Percentiles rank a stretch among this genome's conserved stretches.
These are phyloP conservation scores for Apiotrichum domesticum DNA, from an alignment of 1,284 basidiomycete genomes.

Conservation along the genomic window DNA sequence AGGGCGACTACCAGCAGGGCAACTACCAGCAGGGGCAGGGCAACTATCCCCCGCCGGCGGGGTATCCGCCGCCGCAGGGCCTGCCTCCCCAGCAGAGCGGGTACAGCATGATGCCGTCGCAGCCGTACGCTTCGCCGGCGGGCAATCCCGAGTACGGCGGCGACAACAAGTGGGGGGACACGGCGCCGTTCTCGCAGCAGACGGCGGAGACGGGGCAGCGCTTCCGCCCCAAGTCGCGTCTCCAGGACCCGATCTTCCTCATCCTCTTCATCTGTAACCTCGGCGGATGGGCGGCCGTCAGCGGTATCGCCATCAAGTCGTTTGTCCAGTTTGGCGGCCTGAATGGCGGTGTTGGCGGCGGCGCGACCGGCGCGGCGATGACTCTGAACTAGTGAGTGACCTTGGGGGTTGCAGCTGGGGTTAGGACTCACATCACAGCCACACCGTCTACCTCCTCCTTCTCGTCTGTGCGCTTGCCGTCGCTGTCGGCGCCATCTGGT, in stretches of 20 bases:
- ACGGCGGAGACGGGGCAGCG: conserved; percentile 53
- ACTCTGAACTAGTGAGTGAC: conserved; percentile 30
- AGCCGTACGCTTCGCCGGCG: conserved; percentile 6
- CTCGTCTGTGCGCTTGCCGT: conserved; percentile 60
- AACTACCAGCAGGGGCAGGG: background rate
- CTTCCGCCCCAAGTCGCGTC: conserved; percentile 60
- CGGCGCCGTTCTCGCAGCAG: conserved; percentile 54
- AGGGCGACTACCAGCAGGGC: background rate
- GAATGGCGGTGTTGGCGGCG: conserved; percentile 38
- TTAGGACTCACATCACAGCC: conserved; percentile 17
- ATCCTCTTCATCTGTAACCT: conserved; percentile 65
- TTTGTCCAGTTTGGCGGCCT: conserved; percentile 63
- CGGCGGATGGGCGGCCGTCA: conserved; percentile 61
- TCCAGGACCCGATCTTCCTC: conserved; percentile 68
- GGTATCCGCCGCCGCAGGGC: background rate
- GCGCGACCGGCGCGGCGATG: conserved; percentile 30
- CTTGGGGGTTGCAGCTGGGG: no score
- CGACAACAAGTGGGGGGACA: conserved; percentile 28
- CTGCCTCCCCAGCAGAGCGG: background rate
- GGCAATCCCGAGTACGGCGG: conserved; percentile 10
- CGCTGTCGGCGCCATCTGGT: conserved; percentile 48
- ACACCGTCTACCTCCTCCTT: conserved; percentile 63
- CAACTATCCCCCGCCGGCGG: background rate
- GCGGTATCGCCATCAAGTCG: conserved; percentile 58
- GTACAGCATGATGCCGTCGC: conserved; percentile 7